A percentile compares a stretch with the other conserved stretches of the same genome.
Conservation (phyloP, 1,284 basidiomycete genomes). For the Ceraceosorus bombacis region DNA sequence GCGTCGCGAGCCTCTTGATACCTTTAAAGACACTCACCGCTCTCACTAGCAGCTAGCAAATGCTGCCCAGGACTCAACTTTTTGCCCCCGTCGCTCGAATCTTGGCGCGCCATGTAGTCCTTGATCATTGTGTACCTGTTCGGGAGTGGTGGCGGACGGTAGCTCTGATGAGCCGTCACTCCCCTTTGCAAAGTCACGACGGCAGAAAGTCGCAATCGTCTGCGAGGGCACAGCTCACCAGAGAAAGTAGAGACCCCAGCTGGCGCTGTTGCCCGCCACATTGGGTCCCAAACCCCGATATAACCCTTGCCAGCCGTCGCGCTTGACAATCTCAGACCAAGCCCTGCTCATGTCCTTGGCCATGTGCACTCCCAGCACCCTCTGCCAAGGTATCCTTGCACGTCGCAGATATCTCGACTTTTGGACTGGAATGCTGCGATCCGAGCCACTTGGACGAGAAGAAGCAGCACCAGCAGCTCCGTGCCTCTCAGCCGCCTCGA, state of each 20-base stretch:
- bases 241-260: constrained; percentile 95
- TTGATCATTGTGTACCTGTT: constrained; percentile 74
- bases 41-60: constrained; percentile 84
- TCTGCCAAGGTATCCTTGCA: not conserved
- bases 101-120: constrained; percentile 49
- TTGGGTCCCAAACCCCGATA: constrained; percentile 88
- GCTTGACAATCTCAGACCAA: constrained; percentile 64
- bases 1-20: too few relatives aligned
- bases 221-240: constrained; percentile 57
- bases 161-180: not conserved
- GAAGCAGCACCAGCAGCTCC: constrained; percentile 1
- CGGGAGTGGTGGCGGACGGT: constrained; percentile 52
- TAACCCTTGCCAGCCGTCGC: constrained; percentile 74
- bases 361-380: constrained; percentile 24
- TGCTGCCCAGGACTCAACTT: constrained; percentile 68
- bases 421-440: not conserved
- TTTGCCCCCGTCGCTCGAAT: constrained; percentile 4
- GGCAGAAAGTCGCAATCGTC: constrained; percentile 48
- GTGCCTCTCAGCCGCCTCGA: constrained; percentile 42
- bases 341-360: constrained; percentile 68
- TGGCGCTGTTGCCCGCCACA: constrained; percentile 88
- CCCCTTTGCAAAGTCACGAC: not conserved
- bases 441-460: not conserved
- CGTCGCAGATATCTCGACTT: not conserved
- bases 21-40: constrained; percentile 51